Evolutionary conservation across 2,329 filamentous ascomycete genomes (phyloP), one percentile per base, ranked within the genome.

Genomic region (Sporothrix euskadiensis): DNA sequence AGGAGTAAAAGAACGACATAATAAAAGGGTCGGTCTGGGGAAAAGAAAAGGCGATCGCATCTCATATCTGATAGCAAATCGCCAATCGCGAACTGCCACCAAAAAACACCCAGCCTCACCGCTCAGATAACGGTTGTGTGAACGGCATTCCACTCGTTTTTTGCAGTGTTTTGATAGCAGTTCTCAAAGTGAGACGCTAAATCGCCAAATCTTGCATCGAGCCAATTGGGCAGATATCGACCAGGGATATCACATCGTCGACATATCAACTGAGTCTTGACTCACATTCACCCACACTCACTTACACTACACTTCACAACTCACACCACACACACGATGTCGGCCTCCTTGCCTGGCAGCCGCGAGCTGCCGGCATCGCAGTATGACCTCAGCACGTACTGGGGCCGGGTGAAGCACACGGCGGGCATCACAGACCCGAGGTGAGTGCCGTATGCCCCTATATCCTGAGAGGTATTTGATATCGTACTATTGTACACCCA

Each of bases 351-450:
- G 44, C 89, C 89, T 68, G 90, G 90, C 74, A 83, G 83, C 78
- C 92, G 95, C 82, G 94, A 97, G 82, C 87, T 98, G 76, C 96
- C 96, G 75, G 89, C 90, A 73, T 99, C 96, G 72, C 94, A 94
- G 83, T 95, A 97, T 88, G 93, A 99, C 81, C 87, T 99, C 79
- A 89, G 83, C 80, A 98, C 94, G 65, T 99, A 99, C 84, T 96
- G 93, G 93, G 96, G 96, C 77, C 91, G 96, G 74, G 96, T 98
- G 80, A 89, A 88, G 83, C 95, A 99, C 85, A 91, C 94, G 22
- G 91, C 93, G 75, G 91, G 94, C 79, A 90, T 99, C 79, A 92
- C 94, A 81, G 96, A 99, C 86, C 96, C 96, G 78, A 96, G 94
- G 95, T 98, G 87, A 90, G 92, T 49, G 6, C 14, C 4, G 44